These are phyloP conservation scores for Hericium erinaceus DNA, from an alignment of 768 basidiomycete genomes.

Conservation along the genomic window DNA sequence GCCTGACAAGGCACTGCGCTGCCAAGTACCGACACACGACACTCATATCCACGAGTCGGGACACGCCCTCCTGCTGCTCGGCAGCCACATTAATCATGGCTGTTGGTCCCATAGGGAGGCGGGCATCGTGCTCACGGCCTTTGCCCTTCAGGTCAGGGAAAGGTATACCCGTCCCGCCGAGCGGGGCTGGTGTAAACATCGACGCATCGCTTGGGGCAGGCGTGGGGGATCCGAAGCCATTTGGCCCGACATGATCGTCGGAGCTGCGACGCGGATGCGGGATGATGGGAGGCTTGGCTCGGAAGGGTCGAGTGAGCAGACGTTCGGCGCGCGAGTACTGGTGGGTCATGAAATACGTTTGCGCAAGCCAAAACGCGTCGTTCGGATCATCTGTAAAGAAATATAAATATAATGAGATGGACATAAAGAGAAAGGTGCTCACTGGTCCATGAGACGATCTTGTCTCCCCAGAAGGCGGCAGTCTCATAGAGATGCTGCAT, in stretches of 20 bases:
- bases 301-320: slow-evolving; percentile 81
- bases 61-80: slow-evolving; percentile 53
- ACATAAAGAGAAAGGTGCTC: slow-evolving; percentile 16
- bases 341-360: slow-evolving; percentile 93
- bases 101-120: slow-evolving; percentile 63
- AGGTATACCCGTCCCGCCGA: slow-evolving; percentile 5
- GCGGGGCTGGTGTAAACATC: not conserved
- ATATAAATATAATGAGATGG: not conserved
- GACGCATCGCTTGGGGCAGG: not conserved
- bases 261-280: slow-evolving; percentile 21
- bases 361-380: slow-evolving; percentile 98
- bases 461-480: slow-evolving; percentile 98
- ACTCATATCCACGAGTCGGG: slow-evolving; percentile 86
- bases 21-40: slow-evolving; percentile 94
- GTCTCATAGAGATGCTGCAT: slow-evolving; percentile 98
- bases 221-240: slow-evolving; percentile 29
- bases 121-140: slow-evolving; percentile 27
- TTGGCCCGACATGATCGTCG: slow-evolving; percentile 16
- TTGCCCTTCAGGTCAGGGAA: slow-evolving; percentile 45
- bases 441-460: slow-evolving; percentile 95
- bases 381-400: slow-evolving; percentile 72
- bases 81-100: slow-evolving; percentile 64
- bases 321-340: slow-evolving; percentile 93
- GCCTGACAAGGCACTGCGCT: slow-evolving; percentile 87
- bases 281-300: slow-evolving; percentile 36